Conservation (phyloP, 257 asterid genomes). For the Capsicum rhomboideum region DNA sequence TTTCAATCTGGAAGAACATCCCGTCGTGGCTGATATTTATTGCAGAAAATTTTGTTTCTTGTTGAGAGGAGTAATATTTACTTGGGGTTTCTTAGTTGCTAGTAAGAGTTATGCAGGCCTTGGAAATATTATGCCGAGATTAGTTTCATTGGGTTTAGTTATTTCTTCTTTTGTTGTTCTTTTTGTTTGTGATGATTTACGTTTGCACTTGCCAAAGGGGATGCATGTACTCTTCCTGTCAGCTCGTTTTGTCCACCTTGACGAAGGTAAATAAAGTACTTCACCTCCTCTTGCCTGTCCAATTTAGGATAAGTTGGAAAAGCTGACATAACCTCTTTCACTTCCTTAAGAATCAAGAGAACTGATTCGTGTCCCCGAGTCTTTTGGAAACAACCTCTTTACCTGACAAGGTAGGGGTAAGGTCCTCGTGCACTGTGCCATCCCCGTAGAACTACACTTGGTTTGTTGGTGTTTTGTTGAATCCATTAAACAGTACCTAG, state of each 20-base stretch:
- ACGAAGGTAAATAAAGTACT: neutral
- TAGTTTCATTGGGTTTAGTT: too few relatives aligned
- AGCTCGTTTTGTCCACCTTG: neutral
- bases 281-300: neutral
- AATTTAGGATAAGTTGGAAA: neutral
- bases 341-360: neutral
- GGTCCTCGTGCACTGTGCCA: too few relatives aligned
- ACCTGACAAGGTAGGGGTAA: too few relatives aligned
- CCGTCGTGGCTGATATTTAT: neutral
- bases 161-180: neutral
- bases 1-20: neutral
- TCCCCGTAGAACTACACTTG: too few relatives aligned
- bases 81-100: too few relatives aligned
- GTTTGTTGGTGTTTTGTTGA: too few relatives aligned
- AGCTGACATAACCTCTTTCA: neutral
- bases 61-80: too few relatives aligned
- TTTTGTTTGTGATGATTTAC: neutral
- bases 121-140: too few relatives aligned
- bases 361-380: neutral
- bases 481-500: too few relatives aligned
- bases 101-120: too few relatives aligned
- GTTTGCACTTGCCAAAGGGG: neutral
- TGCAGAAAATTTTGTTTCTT: neutral
- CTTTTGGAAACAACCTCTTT: too few relatives aligned
- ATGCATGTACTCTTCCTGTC: neutral